Percentiles rank a stretch among this genome's conserved stretches.
Evolutionary conservation across 2,329 filamentous ascomycete genomes (phyloP).

Genomic region (Fusarium nurragi): DNA sequence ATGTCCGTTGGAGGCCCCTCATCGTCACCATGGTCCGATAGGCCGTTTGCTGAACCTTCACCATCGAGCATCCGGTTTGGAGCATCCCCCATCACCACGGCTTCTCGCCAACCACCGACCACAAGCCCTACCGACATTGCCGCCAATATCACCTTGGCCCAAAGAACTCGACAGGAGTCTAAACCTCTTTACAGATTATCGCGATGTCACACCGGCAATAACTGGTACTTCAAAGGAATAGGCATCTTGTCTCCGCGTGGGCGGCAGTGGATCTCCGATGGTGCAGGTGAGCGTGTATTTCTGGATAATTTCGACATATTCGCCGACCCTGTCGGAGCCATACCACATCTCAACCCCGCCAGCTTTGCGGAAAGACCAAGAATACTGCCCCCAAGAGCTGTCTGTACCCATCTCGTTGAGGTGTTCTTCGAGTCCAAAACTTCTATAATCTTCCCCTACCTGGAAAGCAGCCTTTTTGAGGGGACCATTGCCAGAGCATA

Average conservation of each 20-base stretch:
- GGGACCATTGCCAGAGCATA: constrained; percentile 13
- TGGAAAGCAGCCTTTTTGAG: constrained; percentile 20
- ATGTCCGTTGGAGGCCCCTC: constrained; percentile 13
- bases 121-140: constrained; percentile 13
- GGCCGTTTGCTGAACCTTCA: neutral
- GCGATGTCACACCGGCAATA: constrained; percentile 26
- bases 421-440: constrained; percentile 26
- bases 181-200: constrained; percentile 19
- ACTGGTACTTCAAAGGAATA: constrained; percentile 36
- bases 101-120: neutral
- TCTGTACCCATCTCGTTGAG: constrained; percentile 8
- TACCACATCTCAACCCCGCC: neutral
- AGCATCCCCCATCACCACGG: neutral
- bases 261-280: constrained; percentile 32
- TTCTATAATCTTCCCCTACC: constrained; percentile 15
- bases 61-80: constrained; percentile 7
- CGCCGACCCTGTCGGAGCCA: constrained; percentile 1
- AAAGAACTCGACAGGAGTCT: neutral
- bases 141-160: neutral
- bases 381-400: neutral
- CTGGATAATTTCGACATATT: constrained; percentile 33
- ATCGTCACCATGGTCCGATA: constrained; percentile 10
- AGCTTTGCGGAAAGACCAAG: constrained; percentile 12
- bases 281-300: constrained; percentile 32
- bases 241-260: constrained; percentile 27